Evolutionary conservation across 2,329 filamentous ascomycete species (phyloP).

Genomic region (Aphanoascus verrucosus): DNA sequence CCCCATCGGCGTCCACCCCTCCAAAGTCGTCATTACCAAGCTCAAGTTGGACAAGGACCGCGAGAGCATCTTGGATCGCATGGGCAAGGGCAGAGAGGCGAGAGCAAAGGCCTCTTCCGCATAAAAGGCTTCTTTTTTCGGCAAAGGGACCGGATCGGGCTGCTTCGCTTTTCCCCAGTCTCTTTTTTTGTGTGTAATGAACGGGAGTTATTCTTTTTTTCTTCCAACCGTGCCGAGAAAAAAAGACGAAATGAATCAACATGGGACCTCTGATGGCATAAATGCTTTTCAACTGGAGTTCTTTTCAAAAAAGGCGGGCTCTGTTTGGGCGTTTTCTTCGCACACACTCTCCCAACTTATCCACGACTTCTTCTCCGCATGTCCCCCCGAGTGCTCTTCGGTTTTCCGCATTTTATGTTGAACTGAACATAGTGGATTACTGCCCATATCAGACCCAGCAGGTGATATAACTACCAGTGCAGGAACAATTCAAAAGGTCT

Average conservation of each 20-base stretch:
- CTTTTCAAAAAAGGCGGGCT: conserved; percentile 6
- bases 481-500: conserved; percentile 8
- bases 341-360: no score
- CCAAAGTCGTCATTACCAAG: conserved; percentile 97
- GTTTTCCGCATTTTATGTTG: conserved; percentile 9
- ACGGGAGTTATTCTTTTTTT: conserved; percentile 2
- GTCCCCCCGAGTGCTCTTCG: neutral
- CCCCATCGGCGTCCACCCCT: conserved; percentile 85
- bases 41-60: conserved; percentile 67
- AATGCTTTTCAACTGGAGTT: conserved; percentile 8
- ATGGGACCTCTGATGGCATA: conserved; percentile 10
- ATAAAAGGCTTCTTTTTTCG: conserved; percentile 1
- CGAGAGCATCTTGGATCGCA: conserved; percentile 40
- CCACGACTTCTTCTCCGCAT: neutral
- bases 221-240: conserved; percentile 1
- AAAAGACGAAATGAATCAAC: conserved; percentile 10
- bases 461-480: conserved; percentile 2
- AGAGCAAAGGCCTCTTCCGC: conserved; percentile 12
- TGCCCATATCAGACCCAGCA: conserved; percentile 8
- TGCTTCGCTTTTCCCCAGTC: conserved; percentile 1
- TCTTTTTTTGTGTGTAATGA: conserved; percentile 2
- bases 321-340: conserved; percentile 7
- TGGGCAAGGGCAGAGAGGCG: conserved; percentile 38
- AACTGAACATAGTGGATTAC: conserved; percentile 9
- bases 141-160: neutral